Evolutionary conservation across 176 grass and related monocot species (phyloP).

Genomic region (Typha latifolia): DNA sequence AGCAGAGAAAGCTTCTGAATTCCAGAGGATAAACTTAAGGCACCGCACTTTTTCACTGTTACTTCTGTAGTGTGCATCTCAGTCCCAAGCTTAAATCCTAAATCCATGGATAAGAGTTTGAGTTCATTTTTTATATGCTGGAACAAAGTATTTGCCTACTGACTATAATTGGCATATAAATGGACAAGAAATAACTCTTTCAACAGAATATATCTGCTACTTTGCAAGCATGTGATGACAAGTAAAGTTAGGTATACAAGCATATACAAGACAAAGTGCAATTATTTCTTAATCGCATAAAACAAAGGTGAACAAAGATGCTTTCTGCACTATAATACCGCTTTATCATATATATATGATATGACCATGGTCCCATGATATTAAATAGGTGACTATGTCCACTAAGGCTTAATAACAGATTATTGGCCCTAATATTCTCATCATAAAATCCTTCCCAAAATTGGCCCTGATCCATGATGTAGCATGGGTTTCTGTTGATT

Average conservation of each 20-base stretch:
- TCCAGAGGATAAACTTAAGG: conserved; percentile 66
- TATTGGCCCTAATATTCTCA: not conserved
- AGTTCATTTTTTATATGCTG: not conserved
- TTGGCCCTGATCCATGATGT: no score
- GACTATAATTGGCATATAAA: no score
- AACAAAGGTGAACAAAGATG: not conserved
- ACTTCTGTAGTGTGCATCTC: conserved; percentile 80
- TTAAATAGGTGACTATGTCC: not conserved
- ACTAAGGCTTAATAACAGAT: not conserved
- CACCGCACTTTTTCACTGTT: conserved; percentile 54
- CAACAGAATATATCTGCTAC: no score
- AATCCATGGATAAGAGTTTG: conserved; percentile 11
- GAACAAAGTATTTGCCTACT: no score
- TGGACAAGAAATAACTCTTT: no score
- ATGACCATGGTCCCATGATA: not conserved
- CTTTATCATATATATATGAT: not conserved
- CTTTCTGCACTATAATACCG: not conserved
- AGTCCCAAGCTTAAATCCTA: conserved; percentile 78
- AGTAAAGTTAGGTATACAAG: not conserved
- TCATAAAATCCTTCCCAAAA: no score
- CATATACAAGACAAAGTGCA: not conserved
- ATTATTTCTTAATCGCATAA: not conserved
- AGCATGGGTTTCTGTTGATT: no score
- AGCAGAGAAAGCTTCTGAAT: conserved; percentile 67
- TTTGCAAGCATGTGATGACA: not conserved